Evolutionary conservation across 1,284 basidiomycete species (phyloP).

Genomic region (Phellopilus nigrolimitatus): DNA sequence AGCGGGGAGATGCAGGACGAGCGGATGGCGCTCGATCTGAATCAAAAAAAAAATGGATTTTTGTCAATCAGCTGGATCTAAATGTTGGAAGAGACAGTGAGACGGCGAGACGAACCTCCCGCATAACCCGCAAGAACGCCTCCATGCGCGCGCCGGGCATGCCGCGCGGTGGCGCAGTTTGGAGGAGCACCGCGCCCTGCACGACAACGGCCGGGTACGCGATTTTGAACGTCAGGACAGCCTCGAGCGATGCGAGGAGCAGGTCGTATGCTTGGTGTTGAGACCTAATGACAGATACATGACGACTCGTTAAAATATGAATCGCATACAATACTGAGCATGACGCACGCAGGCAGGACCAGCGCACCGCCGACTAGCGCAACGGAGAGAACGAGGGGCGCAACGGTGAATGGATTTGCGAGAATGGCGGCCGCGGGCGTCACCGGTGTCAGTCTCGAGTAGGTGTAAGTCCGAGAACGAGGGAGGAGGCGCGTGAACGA

Average conservation of each 20-base stretch:
- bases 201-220: constrained; percentile 77
- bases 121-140: constrained; percentile 69
- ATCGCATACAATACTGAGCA: constrained; percentile 24
- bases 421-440: constrained; percentile 10
- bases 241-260: constrained; percentile 66
- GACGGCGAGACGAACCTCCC: constrained; percentile 51
- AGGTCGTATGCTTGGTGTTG: constrained; percentile 72
- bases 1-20: constrained; percentile 71
- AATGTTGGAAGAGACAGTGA: constrained; percentile 4
- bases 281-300: constrained; percentile 32
- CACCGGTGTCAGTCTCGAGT: not conserved
- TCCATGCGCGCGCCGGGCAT: constrained; percentile 65
- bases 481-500: constrained; percentile 11
- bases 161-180: constrained; percentile 75
- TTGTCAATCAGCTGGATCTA: constrained; percentile 10
- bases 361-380: constrained; percentile 6
- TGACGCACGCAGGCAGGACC: constrained; percentile 23
- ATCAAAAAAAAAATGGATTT: not conserved
- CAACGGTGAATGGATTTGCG: constrained; percentile 40
- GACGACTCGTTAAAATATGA: constrained; percentile 11
- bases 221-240: constrained; percentile 72
- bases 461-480: constrained; percentile 4
- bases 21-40: constrained; percentile 74
- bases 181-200: constrained; percentile 79
- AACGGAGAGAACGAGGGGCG: constrained; percentile 26